Conservation (phyloP, 495 filamentous ascomycete genomes). For the Penicillium alfredii region DNA sequence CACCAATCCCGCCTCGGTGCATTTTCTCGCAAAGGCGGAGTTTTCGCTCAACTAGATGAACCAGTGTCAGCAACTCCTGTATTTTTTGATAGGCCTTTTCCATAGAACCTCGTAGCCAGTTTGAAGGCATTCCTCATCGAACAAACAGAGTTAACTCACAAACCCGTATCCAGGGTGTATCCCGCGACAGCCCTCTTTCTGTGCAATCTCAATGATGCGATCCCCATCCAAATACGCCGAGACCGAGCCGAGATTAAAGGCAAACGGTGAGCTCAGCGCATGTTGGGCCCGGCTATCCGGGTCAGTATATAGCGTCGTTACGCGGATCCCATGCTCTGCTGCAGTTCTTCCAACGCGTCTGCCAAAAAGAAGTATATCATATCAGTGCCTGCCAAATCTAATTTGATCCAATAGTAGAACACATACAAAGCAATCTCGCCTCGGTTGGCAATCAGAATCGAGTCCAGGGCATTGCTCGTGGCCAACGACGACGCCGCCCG, state of each 20-base stretch:
- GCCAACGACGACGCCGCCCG: constrained; percentile 32
- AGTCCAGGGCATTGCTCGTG: constrained; percentile 55
- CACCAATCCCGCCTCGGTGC: constrained; percentile 81
- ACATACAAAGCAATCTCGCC: constrained; percentile 88
- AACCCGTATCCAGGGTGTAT: constrained; percentile 98
- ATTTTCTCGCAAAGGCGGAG: constrained; percentile 79
- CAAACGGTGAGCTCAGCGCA: constrained; percentile 73
- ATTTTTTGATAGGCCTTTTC: neutral
- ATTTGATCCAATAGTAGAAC: neutral
- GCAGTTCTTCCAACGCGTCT: constrained; percentile 85
- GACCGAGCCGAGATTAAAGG: constrained; percentile 74
- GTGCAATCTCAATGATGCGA: constrained; percentile 81
- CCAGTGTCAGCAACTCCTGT: neutral
- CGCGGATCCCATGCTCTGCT: constrained; percentile 79
- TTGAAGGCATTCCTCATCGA: too few relatives aligned
- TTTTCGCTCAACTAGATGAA: constrained; percentile 69
- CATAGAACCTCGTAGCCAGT: too few relatives aligned
- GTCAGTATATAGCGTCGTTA: constrained; percentile 92
- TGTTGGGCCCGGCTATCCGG: constrained; percentile 85
- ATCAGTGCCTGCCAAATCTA: constrained; percentile 1
- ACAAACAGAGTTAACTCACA: constrained; percentile 45
- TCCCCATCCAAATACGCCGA: constrained; percentile 89
- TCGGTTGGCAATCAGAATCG: constrained; percentile 91
- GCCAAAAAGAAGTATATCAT: constrained; percentile 3
- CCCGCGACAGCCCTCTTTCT: constrained; percentile 74